Conservation (phyloP, 164 flowering plant species). For the Vitis rupestris region DNA sequence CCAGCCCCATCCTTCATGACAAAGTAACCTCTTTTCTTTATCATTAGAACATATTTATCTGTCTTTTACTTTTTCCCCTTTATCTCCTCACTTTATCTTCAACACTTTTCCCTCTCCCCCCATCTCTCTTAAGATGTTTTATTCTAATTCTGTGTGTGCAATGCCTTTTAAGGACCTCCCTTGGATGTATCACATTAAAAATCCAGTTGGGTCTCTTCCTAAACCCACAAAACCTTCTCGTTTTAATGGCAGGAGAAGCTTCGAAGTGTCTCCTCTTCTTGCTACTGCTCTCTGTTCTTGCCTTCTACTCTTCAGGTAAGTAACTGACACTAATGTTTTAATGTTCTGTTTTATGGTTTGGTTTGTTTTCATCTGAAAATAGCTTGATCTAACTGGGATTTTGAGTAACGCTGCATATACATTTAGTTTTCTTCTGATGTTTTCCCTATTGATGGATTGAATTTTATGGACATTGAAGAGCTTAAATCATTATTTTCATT, state of each 20-base stretch:
- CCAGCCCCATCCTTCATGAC: constrained; percentile 39
- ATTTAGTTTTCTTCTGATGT: not conserved
- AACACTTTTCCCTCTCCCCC: constrained; percentile 7
- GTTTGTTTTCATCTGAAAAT: too few relatives aligned
- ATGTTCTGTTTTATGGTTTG: not conserved
- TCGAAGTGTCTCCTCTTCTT: constrained; percentile 25
- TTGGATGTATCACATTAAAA: constrained; percentile 20
- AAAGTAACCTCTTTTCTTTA: constrained; percentile 44
- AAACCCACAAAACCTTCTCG: constrained; percentile 17
- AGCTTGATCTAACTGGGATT: too few relatives aligned
- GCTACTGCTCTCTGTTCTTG: constrained; percentile 28
- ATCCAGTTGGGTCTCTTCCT: constrained; percentile 18
- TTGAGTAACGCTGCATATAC: too few relatives aligned
- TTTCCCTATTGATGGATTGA: not conserved
- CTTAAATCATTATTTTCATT: not conserved
- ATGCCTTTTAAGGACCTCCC: constrained; percentile 15
- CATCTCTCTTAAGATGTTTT: constrained; percentile 4
- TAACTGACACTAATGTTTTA: not conserved
- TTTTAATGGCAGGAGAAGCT: constrained; percentile 35
- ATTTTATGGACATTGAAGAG: not conserved
- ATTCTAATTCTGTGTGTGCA: constrained; percentile 10
- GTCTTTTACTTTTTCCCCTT: constrained; percentile 6
- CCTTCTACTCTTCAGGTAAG: constrained; percentile 45
- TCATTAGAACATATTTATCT: constrained; percentile 17
- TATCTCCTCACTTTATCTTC: constrained; percentile 1